These are phyloP conservation scores for Clonostachys rhizophaga DNA, from an alignment of 2,329 filamentous ascomycete species.

Conservation along the genomic window DNA sequence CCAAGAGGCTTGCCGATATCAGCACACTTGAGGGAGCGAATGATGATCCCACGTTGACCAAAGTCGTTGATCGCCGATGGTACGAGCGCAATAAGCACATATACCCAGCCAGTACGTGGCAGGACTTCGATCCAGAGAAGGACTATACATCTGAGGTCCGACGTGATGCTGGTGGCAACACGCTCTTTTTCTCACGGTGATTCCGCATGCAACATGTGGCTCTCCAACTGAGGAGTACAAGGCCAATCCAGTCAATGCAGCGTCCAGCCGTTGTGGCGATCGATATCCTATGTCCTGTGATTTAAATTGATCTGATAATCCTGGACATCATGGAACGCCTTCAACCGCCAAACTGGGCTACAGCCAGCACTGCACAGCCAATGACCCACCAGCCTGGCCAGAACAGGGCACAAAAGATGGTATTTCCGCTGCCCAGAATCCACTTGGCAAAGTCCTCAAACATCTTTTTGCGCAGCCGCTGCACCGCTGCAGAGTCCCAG, in stretches of 20 bases:
- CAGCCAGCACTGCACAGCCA: conserved; percentile 22
- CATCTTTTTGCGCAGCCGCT: conserved; percentile 36
- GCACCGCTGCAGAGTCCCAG: conserved; percentile 30
- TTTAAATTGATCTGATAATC: too few species aligned
- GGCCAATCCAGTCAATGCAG: not conserved
- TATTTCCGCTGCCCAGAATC: conserved; percentile 44
- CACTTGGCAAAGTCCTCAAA: conserved; percentile 47
- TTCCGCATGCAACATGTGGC: conserved; percentile 1
- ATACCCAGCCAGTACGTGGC: conserved; percentile 93
- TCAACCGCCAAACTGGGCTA: conserved; percentile 28
- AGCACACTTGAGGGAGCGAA: conserved; percentile 65
- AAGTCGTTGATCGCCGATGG: conserved; percentile 94
- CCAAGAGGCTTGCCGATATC: conserved; percentile 37
- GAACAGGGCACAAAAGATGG: conserved; percentile 43
- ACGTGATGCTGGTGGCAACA: conserved; percentile 83
- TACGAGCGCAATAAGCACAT: conserved; percentile 98
- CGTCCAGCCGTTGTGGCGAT: not conserved
- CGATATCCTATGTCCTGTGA: too few species aligned
- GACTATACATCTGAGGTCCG: conserved; percentile 75
- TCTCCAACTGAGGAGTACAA: not conserved
- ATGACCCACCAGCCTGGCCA: conserved; percentile 54
- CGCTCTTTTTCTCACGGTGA: conserved; percentile 74
- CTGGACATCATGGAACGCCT: not conserved
- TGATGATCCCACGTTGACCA: conserved; percentile 78
- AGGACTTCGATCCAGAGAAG: conserved; percentile 86